phyloP scores from a whole-genome alignment of 305 asterid species.

The Fraxinus greggii region DNA sequence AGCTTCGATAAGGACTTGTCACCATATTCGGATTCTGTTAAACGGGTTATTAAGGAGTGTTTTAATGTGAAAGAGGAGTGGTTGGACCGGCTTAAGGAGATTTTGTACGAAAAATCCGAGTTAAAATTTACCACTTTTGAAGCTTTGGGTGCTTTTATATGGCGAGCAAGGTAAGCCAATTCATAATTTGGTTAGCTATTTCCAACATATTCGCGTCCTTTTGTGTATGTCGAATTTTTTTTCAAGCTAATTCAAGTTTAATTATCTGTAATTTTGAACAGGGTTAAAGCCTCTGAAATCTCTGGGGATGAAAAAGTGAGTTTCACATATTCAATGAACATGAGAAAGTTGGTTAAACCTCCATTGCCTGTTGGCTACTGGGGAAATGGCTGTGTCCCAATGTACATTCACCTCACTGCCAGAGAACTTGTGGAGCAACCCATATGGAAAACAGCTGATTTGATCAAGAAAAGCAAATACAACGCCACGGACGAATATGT shows the following conservation, averaged over 20 bases:
- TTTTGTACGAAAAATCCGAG: constrained; percentile 46
- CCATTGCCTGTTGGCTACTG: constrained; percentile 68
- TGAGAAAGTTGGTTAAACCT: constrained; percentile 55
- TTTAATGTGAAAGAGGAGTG: constrained; percentile 55
- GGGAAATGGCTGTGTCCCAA: constrained; percentile 93
- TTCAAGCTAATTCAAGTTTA: not conserved
- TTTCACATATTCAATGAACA: constrained; percentile 62
- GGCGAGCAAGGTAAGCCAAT: constrained; percentile 66
- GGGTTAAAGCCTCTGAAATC: constrained; percentile 44
- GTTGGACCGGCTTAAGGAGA: constrained; percentile 58
- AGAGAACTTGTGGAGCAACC: constrained; percentile 54
- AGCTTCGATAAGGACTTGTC: constrained; percentile 38
- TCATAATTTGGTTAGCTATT: not conserved
- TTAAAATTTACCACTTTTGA: constrained; percentile 65
- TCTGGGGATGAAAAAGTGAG: constrained; percentile 51
- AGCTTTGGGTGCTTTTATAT: constrained; percentile 72
- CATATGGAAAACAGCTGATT: constrained; percentile 47
- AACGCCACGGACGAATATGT: constrained; percentile 51
- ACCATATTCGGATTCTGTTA: constrained; percentile 46
- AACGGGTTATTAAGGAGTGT: constrained; percentile 44
- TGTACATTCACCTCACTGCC: constrained; percentile 59
- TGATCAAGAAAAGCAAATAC: constrained; percentile 66
- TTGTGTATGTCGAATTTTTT: too few species aligned
- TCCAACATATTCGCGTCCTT: not conserved
- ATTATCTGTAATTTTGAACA: constrained; percentile 18